These are phyloP conservation scores for Clavaria fumosa DNA, from an alignment of 768 basidiomycete species.

Conservation along the genomic window DNA sequence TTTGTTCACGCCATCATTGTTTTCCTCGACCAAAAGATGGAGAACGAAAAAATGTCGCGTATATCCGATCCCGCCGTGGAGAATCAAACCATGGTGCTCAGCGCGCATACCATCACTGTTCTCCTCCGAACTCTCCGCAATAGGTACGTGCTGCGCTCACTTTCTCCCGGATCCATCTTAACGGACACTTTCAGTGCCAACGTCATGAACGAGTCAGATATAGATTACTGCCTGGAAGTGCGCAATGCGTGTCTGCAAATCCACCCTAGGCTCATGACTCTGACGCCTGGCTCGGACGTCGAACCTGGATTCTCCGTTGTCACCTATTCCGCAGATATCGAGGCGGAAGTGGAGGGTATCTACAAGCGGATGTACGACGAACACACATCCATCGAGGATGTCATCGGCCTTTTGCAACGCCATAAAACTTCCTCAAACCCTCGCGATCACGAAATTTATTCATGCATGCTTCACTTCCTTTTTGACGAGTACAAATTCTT, in stretches of 20 bases:
- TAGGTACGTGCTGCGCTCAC: constrained; percentile 33
- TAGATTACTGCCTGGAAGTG: constrained; percentile 79
- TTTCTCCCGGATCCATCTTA: constrained; percentile 3
- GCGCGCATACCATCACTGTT: constrained; percentile 77
- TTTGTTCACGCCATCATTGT: constrained; percentile 79
- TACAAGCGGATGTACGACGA: constrained; percentile 99
- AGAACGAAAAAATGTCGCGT: constrained; percentile 65
- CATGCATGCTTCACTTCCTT: constrained; percentile 98
- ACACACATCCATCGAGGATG: constrained; percentile 86
- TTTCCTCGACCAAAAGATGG: constrained; percentile 88
- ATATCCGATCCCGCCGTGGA: constrained; percentile 68
- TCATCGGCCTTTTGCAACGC: constrained; percentile 74
- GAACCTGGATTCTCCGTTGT: constrained; percentile 89
- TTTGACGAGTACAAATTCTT: constrained; percentile 99
- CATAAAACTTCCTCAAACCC: constrained; percentile 70
- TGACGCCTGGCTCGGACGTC: constrained; percentile 69
- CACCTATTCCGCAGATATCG: constrained; percentile 76
- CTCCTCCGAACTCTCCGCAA: constrained; percentile 82
- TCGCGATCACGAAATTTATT: constrained; percentile 90
- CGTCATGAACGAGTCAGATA: constrained; percentile 62
- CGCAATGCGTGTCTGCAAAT: constrained; percentile 88
- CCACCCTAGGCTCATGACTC: constrained; percentile 90
- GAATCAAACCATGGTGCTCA: constrained; percentile 73
- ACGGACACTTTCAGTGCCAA: constrained; percentile 33
- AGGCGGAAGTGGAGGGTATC: constrained; percentile 85